These are phyloP conservation scores for Colletotrichum sp. DNA, from an alignment of 2,329 filamentous ascomycete genomes.

Conservation along the genomic window DNA sequence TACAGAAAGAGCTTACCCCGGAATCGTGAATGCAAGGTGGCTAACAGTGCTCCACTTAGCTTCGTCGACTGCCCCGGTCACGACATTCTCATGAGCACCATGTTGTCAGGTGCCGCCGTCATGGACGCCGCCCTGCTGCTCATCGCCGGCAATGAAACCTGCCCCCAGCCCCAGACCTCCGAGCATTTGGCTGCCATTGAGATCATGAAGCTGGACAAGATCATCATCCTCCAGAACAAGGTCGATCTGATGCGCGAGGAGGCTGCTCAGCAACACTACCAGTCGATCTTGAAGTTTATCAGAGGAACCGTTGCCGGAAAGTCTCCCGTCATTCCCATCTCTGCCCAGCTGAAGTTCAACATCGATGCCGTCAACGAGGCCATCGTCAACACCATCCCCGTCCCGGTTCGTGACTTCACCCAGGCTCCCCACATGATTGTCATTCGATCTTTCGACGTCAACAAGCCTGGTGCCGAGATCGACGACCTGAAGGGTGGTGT, in stretches of 20 bases:
- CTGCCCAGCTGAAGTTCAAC: constrained; percentile 98
- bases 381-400: constrained; percentile 92
- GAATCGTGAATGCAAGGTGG: constrained; percentile 4
- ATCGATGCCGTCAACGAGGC: constrained; percentile 98
- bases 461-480: constrained; percentile 99
- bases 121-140: constrained; percentile 98
- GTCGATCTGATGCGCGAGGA: constrained; percentile 98
- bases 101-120: constrained; percentile 98
- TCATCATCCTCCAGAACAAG: constrained; percentile 99
- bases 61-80: constrained; percentile 99
- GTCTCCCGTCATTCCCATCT: constrained; percentile 93
- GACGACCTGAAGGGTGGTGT: constrained; percentile 99
- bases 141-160: constrained; percentile 97
- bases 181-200: constrained; percentile 99
- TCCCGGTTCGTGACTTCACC: constrained; percentile 88
- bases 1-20: constrained; percentile 2
- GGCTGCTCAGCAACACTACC: constrained; percentile 89
- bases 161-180: constrained; percentile 97
- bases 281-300: constrained; percentile 98
- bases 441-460: constrained; percentile 98
- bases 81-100: constrained; percentile 99
- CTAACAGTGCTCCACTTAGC: constrained; percentile 47
- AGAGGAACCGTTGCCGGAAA: constrained; percentile 95
- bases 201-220: constrained; percentile 99
- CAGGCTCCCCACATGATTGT: constrained; percentile 97